Evolutionary conservation across 2,329 filamentous ascomycete genomes (phyloP).

Genomic region (Fusarium sp.): DNA sequence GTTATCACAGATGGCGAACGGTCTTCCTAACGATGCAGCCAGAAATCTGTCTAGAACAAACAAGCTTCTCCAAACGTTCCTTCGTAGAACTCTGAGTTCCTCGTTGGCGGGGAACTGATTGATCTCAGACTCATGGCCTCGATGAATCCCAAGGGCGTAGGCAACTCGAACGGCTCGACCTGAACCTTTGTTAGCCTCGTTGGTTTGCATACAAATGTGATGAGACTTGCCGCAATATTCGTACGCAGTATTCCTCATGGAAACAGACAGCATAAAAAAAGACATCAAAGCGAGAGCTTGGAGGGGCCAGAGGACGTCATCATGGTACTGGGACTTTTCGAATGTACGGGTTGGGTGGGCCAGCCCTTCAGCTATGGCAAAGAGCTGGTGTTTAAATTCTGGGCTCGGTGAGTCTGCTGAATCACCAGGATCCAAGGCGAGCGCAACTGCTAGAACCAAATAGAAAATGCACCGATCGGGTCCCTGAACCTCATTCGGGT

Average conservation of each 20-base stretch:
- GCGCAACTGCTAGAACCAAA: conserved; percentile 70
- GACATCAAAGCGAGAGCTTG: conserved; percentile 72
- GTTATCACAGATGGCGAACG: conserved; percentile 68
- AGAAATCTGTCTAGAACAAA: conserved; percentile 73
- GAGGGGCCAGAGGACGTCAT: conserved; percentile 72
- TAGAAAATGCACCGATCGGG: conserved; percentile 68
- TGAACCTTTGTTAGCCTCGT: conserved; percentile 43
- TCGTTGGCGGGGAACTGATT: conserved; percentile 56
- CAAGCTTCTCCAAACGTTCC: conserved; percentile 71
- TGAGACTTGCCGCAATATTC: conserved; percentile 63
- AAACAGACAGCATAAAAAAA: conserved; percentile 69
- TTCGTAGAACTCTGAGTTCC: conserved; percentile 57
- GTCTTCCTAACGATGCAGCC: conserved; percentile 69
- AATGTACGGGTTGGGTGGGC: conserved; percentile 45
- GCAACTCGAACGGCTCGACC: conserved; percentile 72
- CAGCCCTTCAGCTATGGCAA: conserved; percentile 66
- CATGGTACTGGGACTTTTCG: conserved; percentile 50
- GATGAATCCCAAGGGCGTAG: conserved; percentile 69
- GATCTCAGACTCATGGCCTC: conserved; percentile 63
- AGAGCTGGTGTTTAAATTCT: conserved; percentile 70
- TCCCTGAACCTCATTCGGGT: conserved; percentile 50
- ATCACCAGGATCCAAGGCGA: conserved; percentile 66
- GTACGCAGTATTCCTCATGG: conserved; percentile 71
- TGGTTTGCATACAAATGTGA: background rate
- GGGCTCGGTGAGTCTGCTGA: conserved; percentile 57